Evolutionary conservation across 2,329 filamentous ascomycete species (phyloP).

Genomic region (Cercospora zeae-maydis): DNA sequence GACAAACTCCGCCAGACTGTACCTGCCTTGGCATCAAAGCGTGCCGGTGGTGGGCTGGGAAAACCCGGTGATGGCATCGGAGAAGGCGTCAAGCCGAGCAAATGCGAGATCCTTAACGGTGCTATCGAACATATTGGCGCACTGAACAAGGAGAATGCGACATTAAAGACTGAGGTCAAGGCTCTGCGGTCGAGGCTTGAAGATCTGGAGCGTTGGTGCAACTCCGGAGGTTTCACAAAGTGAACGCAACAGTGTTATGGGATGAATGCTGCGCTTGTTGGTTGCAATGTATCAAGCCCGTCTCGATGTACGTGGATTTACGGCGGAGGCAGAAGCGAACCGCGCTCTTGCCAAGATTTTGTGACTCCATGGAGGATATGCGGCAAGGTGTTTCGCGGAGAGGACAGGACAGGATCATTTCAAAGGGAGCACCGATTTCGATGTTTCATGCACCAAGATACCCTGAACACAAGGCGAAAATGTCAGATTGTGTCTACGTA

Average conservation of each 20-base stretch:
- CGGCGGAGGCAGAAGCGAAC: not conserved
- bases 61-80: constrained; percentile 21
- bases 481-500: not conserved
- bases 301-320: not conserved
- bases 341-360: not conserved
- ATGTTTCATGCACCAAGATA: not conserved
- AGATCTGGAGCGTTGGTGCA: constrained; percentile 31
- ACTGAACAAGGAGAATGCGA: constrained; percentile 30
- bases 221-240: constrained; percentile 12
- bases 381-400: not conserved
- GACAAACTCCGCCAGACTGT: constrained; percentile 35
- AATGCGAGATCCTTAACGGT: constrained; percentile 37
- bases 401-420: not conserved
- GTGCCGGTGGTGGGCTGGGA: constrained; percentile 17
- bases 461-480: not conserved
- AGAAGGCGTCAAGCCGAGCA: constrained; percentile 37
- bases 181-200: constrained; percentile 29
- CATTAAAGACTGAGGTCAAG: constrained; percentile 29
- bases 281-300: not conserved
- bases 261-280: not conserved
- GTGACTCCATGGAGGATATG: not conserved
- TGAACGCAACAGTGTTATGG: constrained; percentile 1
- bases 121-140: constrained; percentile 36
- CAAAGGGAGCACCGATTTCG: not conserved
- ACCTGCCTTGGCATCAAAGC: constrained; percentile 30